Conservation (phyloP, 2,329 filamentous ascomycete genomes). For the Penicillium sp. region DNA sequence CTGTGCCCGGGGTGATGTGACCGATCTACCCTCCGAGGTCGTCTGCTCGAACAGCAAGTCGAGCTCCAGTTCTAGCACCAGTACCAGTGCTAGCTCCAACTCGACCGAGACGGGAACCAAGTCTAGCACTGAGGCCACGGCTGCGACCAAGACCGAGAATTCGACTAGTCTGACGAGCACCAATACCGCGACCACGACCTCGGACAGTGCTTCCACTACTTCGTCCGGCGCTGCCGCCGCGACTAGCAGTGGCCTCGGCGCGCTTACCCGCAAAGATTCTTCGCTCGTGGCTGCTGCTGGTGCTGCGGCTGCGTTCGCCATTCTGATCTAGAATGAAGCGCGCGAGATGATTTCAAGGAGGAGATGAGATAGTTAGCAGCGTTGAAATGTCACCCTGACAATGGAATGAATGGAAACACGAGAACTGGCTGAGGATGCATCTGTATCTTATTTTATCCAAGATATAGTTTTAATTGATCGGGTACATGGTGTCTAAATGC, state of each 20-base stretch:
- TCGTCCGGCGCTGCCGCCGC: conserved; percentile 25
- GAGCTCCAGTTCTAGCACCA: not conserved
- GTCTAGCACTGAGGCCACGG: conserved; percentile 9
- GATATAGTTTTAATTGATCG: not conserved
- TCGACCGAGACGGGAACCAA: conserved; percentile 3
- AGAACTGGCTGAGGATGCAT: not conserved
- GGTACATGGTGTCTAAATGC: not conserved
- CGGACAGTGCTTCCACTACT: conserved; percentile 9
- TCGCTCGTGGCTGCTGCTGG: conserved; percentile 31
- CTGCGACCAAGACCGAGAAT: conserved; percentile 15
- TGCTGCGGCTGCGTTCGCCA: conserved; percentile 30
- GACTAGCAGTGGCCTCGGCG: conserved; percentile 24
- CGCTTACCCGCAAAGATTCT: conserved; percentile 23
- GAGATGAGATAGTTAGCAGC: not conserved
- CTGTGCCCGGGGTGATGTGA: conserved; percentile 40
- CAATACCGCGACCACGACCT: conserved; percentile 12
- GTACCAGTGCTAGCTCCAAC: not conserved
- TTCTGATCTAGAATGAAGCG: conserved; percentile 23
- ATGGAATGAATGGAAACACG: not conserved
- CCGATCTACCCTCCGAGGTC: conserved; percentile 33
- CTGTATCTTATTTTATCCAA: conserved; percentile 1
- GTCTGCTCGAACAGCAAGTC: conserved; percentile 22
- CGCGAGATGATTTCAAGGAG: not conserved
- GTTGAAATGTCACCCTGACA: not conserved
- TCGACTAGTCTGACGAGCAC: conserved; percentile 13